Evolutionary conservation across 2,329 filamentous ascomycete species (phyloP).

Genomic region (Sclerotinia subarctica): DNA sequence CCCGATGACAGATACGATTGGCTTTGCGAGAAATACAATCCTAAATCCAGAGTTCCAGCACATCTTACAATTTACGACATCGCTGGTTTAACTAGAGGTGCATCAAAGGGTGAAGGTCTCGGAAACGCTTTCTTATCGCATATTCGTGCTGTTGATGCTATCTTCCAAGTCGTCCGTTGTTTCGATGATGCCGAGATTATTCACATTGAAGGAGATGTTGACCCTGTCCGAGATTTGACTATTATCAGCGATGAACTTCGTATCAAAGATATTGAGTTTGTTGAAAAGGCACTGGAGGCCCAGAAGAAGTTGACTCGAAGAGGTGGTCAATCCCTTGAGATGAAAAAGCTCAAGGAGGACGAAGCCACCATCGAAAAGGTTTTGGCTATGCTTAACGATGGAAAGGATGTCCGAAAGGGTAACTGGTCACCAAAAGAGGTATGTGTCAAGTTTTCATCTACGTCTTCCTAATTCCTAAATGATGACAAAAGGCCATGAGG

Average conservation of each 20-base stretch:
- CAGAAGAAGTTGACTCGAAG: constrained; percentile 91
- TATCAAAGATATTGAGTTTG: constrained; percentile 98
- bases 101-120: constrained; percentile 94
- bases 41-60: constrained; percentile 94
- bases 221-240: constrained; percentile 87
- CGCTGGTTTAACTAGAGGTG: constrained; percentile 90
- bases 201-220: constrained; percentile 97
- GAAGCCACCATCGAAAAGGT: constrained; percentile 92
- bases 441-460: constrained; percentile 45
- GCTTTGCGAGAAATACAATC: constrained; percentile 94
- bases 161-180: constrained; percentile 94
- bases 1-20: constrained; percentile 96
- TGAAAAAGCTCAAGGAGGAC: constrained; percentile 96
- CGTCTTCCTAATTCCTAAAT: constrained; percentile 47
- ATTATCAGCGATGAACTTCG: constrained; percentile 97
- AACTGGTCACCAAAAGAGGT: constrained; percentile 94
- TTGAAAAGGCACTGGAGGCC: constrained; percentile 89
- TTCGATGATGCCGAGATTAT: constrained; percentile 99
- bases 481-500: constrained; percentile 98
- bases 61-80: constrained; percentile 99
- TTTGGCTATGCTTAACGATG: constrained; percentile 74
- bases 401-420: constrained; percentile 91
- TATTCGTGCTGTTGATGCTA: constrained; percentile 96
- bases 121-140: constrained; percentile 98
- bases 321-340: constrained; percentile 92